phyloP scores from a whole-genome alignment of 2,329 filamentous ascomycete genomes.

The Diplodia sapinea region DNA sequence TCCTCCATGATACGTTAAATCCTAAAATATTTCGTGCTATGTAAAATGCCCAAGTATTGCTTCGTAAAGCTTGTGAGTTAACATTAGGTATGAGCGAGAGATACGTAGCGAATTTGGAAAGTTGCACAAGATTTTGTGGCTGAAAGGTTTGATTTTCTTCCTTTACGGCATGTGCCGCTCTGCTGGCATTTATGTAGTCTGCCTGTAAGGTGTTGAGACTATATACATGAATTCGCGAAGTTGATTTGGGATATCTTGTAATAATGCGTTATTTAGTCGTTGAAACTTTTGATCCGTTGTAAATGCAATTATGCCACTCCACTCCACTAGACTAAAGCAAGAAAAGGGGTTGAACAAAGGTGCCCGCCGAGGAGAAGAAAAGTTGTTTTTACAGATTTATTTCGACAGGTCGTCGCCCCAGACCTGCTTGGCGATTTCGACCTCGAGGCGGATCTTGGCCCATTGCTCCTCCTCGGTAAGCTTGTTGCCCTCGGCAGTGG shows the following conservation, averaged over 20 bases:
- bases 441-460: slow-evolving; percentile 61
- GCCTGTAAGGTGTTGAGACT: background rate
- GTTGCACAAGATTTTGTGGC: background rate
- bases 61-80: background rate
- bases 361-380: background rate
- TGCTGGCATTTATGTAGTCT: slow-evolving; percentile 17
- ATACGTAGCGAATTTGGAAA: too few species aligned
- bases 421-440: slow-evolving; percentile 63
- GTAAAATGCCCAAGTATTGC: background rate
- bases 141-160: slow-evolving; percentile 13
- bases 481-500: slow-evolving; percentile 63
- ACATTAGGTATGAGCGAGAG: too few species aligned
- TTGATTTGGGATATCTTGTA: slow-evolving; percentile 30
- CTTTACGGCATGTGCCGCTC: slow-evolving; percentile 4
- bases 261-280: slow-evolving; percentile 22
- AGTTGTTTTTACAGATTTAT: slow-evolving; percentile 13
- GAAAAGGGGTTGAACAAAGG: background rate
- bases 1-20: too few species aligned
- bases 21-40: too few species aligned
- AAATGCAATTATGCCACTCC: slow-evolving; percentile 11
- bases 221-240: slow-evolving; percentile 29
- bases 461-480: slow-evolving; percentile 63
- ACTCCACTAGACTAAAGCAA: background rate
- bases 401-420: slow-evolving; percentile 58
- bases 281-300: slow-evolving; percentile 24